Evolutionary conservation across 371 early-diverging fungal genomes (phyloP), one percentile per base, ranked within the genome.

Genomic region (Chytridiales sp.): DNA sequence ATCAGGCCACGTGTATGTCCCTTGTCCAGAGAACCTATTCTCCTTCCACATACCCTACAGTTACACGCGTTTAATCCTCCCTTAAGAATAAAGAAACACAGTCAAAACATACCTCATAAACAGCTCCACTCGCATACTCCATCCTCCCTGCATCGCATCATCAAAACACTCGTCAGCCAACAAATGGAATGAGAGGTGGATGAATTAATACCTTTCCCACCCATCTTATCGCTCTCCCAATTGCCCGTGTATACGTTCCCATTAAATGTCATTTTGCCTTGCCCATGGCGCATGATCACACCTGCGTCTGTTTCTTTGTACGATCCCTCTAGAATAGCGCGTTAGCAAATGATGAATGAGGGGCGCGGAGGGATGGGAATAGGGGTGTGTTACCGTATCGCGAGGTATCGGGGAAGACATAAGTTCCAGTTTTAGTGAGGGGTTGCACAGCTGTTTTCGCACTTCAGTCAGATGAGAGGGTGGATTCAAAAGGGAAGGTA

Each of bases 191-290:
- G 19, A 59, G 50, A 8, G 34, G 30, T 57, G 13, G 19, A 48
- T 21, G 29, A 24, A 19, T 26, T 5, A 3, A 9, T 30, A 63
- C 68, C 68, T 39, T 59, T 61, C n/a, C 70, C 70, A 24, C 34
- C 9, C 66, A 70, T 70, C 53, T 55, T 53, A 41, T 70, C 70
- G 27, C 38, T 39, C 9, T 62, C 63, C 70, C 70, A 70, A 15
- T n/a, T 35, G 1, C 70, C 70, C 1, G 41, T 47, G 49, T 70
- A 70, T n/a, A 61, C 40, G 40, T n/a, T n/a, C n/a, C n/a, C n/a
- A n/a, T n/a, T 56, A 49, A 26, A 47, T 24, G 15, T 56, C 56
- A n/a, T n/a, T 30, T 55, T 62, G 15, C 63, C 63, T 32, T 56
- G 48, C 9, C 63, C 63, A 24, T 62, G 63, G 13, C 63, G 47